Evolutionary conservation across 805 yeast species (phyloP).

Genomic region (Candida sithepensis): DNA sequence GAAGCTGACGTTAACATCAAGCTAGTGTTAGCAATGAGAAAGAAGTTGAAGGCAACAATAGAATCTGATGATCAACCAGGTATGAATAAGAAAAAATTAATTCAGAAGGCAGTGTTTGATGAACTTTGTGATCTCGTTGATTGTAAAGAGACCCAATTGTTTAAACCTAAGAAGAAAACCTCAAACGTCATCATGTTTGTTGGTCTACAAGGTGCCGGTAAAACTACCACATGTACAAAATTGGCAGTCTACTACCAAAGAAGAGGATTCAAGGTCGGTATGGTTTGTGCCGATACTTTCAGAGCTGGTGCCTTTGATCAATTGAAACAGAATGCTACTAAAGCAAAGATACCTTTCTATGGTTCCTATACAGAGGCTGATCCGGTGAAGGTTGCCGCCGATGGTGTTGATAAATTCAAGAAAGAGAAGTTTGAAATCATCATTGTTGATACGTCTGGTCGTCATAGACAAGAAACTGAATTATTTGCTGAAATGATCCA

Average conservation of each 20-base stretch:
- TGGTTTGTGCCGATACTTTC: conserved; percentile 98
- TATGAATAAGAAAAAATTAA: conserved; percentile 68
- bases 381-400: conserved; percentile 87
- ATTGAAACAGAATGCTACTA: conserved; percentile 93
- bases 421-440: conserved; percentile 89
- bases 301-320: conserved; percentile 99
- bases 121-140: conserved; percentile 87
- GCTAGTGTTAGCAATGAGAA: conserved; percentile 74
- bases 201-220: conserved; percentile 98
- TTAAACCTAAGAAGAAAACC: conserved; percentile 82
- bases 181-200: conserved; percentile 91
- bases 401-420: conserved; percentile 89
- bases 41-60: conserved; percentile 59
- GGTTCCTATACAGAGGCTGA: conserved; percentile 96
- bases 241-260: conserved; percentile 91
- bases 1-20: conserved; percentile 93
- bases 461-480: conserved; percentile 93
- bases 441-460: conserved; percentile 96
- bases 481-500: conserved; percentile 93
- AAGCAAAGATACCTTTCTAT: conserved; percentile 89
- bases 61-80: conserved; percentile 50
- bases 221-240: conserved; percentile 96
- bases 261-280: conserved; percentile 90
- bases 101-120: conserved; percentile 91
- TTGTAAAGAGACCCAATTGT: conserved; percentile 42